Evolutionary conservation across 129 eudicot genomes (phyloP), one percentile per base, ranked within the genome.

Genomic region (Artemisia tridentata): DNA sequence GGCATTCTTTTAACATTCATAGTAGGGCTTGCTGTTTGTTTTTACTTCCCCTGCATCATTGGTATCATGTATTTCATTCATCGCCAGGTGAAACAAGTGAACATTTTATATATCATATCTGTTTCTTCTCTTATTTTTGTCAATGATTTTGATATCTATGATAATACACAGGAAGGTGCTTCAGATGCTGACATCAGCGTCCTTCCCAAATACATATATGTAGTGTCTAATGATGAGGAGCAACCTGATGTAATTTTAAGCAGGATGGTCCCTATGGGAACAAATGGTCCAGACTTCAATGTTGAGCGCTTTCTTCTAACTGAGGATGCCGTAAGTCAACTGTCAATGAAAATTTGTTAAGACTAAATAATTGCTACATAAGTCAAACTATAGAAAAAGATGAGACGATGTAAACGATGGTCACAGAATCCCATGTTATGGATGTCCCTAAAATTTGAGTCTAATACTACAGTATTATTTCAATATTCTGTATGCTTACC

Each of bases 1-100:
- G 84, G 87, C 70, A 82, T 84, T 69, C 83, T 86, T 69, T 70
- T 84, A 85, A 82, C 79, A 47, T 84, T 83, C 68, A 78, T 89
- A 48, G 80, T 86, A 21, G 88, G 87, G 58, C 64, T 89, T 50
- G 86, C 92, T 66, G 31, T 56, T 51, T 51, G 56, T 51, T 51
- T 51, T 17, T 51, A 0, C 56, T 51, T 51, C 18, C 56, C 56
- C 56, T 51, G 56, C 56, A 51, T 51, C 56, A 15, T 51, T 51
- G 56, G 56, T 19, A 13, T 51, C 56, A 51, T 51, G 18, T 51
- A 51, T 51, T 15, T 51, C 56, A 51, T 51, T 51, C 0, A 0
- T 51, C 19, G 56, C 18, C 17, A 51, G 56, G 56, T 51, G 56
- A 51, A 13, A 15, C 18, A 51, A 51, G 8, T 51, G 18, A 10